These are phyloP conservation scores for Alternaria dauci DNA, from an alignment of 2,329 filamentous ascomycete genomes.

Conservation along the genomic window DNA sequence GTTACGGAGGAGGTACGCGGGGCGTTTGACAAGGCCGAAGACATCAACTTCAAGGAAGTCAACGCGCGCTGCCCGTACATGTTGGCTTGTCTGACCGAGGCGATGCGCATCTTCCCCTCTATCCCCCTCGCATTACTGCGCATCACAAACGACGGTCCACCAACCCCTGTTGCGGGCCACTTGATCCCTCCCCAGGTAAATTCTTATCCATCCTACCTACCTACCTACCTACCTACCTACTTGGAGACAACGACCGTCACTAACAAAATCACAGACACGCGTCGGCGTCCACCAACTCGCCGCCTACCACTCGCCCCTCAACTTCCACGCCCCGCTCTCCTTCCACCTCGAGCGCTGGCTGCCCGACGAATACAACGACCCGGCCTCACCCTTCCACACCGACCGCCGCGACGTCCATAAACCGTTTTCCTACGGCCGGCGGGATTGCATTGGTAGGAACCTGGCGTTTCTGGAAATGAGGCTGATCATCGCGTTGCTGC, in stretches of 20 bases:
- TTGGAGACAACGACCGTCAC: not conserved
- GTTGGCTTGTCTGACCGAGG: not conserved
- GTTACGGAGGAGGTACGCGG: not conserved
- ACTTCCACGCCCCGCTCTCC: not conserved
- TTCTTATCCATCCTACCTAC: not conserved
- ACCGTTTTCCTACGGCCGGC: not conserved
- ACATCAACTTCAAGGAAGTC: not conserved
- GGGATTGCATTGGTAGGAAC: not conserved
- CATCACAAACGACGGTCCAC: not conserved
- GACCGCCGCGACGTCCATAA: not conserved
- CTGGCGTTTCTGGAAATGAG: not conserved
- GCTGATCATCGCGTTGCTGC: not conserved
- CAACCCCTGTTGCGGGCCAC: not conserved
- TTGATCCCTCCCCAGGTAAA: not conserved
- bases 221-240: not conserved
- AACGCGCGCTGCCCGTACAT: not conserved
- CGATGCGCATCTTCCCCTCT: not conserved
- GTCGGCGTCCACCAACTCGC: not conserved
- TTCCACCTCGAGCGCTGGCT: not conserved
- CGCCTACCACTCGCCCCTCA: not conserved
- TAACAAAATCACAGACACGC: not conserved
- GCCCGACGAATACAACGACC: not conserved
- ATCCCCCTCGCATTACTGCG: not conserved
- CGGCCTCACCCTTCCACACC: not conserved
- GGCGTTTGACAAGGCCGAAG: not conserved